Conservation (phyloP, 2,329 filamentous ascomycete genomes). For the Xylariales sp. region DNA sequence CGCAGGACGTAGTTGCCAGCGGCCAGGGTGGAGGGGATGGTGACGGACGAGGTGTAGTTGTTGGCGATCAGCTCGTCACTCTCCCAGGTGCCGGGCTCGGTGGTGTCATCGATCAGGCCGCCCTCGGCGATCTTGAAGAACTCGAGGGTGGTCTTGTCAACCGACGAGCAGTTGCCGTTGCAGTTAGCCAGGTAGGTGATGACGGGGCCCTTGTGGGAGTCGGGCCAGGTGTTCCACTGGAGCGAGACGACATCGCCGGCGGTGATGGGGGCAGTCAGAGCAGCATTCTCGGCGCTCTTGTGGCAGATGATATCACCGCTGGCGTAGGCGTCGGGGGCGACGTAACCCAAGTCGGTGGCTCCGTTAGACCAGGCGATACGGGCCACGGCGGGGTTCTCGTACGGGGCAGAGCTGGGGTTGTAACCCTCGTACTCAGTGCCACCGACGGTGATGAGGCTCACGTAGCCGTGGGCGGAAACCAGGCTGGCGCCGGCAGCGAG, state of each 20-base stretch:
- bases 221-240: constrained; percentile 64
- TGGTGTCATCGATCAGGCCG: constrained; percentile 19
- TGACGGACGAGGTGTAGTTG: constrained; percentile 40
- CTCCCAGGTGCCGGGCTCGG: constrained; percentile 7
- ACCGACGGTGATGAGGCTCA: constrained; percentile 19
- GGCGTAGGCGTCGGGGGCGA: constrained; percentile 7
- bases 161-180: constrained; percentile 21
- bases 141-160: constrained; percentile 23
- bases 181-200: constrained; percentile 31
- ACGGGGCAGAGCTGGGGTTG: constrained; percentile 14
- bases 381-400: constrained; percentile 13
- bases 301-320: constrained; percentile 28
- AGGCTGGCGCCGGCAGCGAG: constrained; percentile 15
- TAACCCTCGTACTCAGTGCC: constrained; percentile 13
- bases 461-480: constrained; percentile 26
- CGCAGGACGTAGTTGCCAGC: constrained; percentile 44
- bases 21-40: constrained; percentile 36
- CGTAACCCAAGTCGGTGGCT: constrained; percentile 26
- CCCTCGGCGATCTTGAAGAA: constrained; percentile 25
- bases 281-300: constrained; percentile 26
- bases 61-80: constrained; percentile 27
- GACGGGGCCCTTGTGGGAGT: constrained; percentile 41
- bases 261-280: constrained; percentile 30
- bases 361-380: constrained; percentile 26
- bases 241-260: constrained; percentile 56